Evolutionary conservation across 768 basidiomycete genomes (phyloP), one percentile per base, ranked within the genome.

Genomic region (Lactarius indigo): DNA sequence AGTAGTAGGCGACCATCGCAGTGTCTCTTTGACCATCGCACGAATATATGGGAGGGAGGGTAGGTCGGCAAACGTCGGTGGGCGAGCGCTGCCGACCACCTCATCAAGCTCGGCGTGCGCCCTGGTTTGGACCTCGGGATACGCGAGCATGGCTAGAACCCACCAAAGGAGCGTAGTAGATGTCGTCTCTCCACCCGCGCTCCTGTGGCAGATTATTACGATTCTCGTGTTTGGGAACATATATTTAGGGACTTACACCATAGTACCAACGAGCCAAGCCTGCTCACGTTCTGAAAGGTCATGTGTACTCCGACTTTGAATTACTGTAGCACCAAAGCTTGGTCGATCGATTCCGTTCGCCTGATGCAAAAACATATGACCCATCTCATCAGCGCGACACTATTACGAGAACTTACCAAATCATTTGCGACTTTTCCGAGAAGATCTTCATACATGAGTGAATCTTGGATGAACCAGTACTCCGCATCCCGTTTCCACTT

Each of bases 81-180:
- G 33, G 12, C 33, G 33, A 35, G 33, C 33, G 1, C 33, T 6
- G 9, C 33, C 33, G 1, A 35, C 33, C 7, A 82, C 74, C 5
- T 55, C 26, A 66, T 83, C 81, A 10, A 83, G 73, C 68, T 83
- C 81, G 7, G 71, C 73, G 59, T 41, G 39, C 5, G 39, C 39
- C 39, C 39, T 15, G 15, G 1, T 41, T 18, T 41, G 39, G 17
- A 41, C 39, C 17, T 41, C 39, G 39, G 39, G 39, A 17, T 41
- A 41, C 5, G 39, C 12, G 13, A 39, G 37, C 37, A 39, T 39
- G 37, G 37, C 37, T 12, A 39, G 37, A 39, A 39, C 13, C 39
- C 39, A 41, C 39, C 39, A 41, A 15, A 6, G 15, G 39, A 41
- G 39, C 17, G 39, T 41, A 18, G 39, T 41, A 17, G 39, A 41